Base-by-base conservation (phyloP, 140 eudicot species). In the Senecio squalidus region DNA sequence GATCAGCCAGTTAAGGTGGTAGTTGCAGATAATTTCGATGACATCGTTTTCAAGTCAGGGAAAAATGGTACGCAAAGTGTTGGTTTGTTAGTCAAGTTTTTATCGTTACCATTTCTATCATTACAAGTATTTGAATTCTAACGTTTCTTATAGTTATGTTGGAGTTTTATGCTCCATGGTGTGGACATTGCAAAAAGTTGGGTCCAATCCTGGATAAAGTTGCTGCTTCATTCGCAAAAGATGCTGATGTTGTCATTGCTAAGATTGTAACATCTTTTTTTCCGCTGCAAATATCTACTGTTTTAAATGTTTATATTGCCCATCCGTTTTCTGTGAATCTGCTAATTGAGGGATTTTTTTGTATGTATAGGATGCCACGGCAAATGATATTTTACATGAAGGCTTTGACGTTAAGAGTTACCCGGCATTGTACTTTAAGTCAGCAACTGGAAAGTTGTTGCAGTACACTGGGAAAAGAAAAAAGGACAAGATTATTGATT, bases 121-220 rank as follows among this genome's bases (percentile, higher is more conserved):
- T n/a, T n/a, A n/a, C n/a, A n/a, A n/a, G n/a, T n/a, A n/a, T n/a
- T n/a, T n/a, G n/a, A n/a, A n/a, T n/a, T n/a, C n/a, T n/a, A n/a
- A n/a, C n/a, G n/a, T n/a, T n/a, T 36, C 68, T 16, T 60, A 71
- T 79, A 91, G 96, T 91, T 72, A 59, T 86, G 9, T 46, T 91
- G 62, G 96, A 86, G 76, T 81, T 91, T 55, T 86, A 91, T 57
- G 96, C 98, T 6, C 96, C 96, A 2, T 86, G 91, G 96, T 91
- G 98, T 50, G 94, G 88, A 57, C 96, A 91, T 78, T 91, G 98
- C 82, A 84, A 91, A 52, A 83, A 79, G 74, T 75, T 91, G 81
- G 80, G 84, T 13, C 96, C 98, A 15, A 75, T 86, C 31, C 75
- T 91, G 69, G 86, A 86, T 61, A 94, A 86, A 77, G 86, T 91